Evolutionary conservation across 176 grass and related monocot species (phyloP).

Genomic region (Bolboschoenus planiculmis): DNA sequence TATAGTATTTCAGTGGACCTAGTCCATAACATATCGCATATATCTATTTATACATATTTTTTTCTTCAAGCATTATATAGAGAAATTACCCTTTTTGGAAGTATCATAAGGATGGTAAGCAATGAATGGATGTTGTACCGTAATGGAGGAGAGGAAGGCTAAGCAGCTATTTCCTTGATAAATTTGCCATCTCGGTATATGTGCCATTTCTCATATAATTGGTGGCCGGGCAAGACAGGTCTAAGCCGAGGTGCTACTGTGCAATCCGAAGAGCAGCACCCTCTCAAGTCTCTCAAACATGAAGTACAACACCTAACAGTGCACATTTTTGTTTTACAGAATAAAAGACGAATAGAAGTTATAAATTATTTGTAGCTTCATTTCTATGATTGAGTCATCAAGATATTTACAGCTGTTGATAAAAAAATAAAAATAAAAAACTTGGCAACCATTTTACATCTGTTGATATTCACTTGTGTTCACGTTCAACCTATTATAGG

Average conservation of each 20-base stretch:
- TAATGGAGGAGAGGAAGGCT: not conserved
- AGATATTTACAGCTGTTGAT: not conserved
- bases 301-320: slow-evolving; percentile 52
- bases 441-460: not conserved
- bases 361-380: not conserved
- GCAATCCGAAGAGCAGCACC: slow-evolving; percentile 73
- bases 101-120: not conserved
- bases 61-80: not conserved
- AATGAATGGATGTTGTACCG: not conserved
- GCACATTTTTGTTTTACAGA: too few relatives aligned
- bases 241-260: slow-evolving; percentile 51
- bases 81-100: not conserved
- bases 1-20: not conserved
- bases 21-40: not conserved
- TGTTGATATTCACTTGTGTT: not conserved
- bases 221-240: slow-evolving; percentile 50
- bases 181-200: slow-evolving; percentile 47
- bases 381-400: not conserved
- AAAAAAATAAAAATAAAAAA: not conserved
- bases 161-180: slow-evolving; percentile 15
- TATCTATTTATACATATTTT: not conserved
- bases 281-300: slow-evolving; percentile 52
- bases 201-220: slow-evolving; percentile 83
- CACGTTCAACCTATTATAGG: not conserved
- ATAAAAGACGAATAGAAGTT: not conserved